These are phyloP conservation scores for Lactarius pseudohatsudake DNA, from an alignment of 768 basidiomycete species.

Conservation along the genomic window DNA sequence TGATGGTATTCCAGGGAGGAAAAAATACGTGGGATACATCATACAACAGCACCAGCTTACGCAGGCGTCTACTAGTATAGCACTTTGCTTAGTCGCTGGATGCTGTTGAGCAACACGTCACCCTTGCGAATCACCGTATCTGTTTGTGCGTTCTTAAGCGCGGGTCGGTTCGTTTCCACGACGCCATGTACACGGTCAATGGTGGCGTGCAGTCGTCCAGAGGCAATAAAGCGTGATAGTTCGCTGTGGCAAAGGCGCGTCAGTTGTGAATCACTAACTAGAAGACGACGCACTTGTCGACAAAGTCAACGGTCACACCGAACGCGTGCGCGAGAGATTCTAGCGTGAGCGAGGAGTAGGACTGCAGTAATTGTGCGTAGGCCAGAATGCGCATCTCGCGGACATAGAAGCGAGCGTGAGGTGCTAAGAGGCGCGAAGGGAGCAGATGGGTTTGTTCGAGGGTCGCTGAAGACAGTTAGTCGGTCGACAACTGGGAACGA, in stretches of 20 bases:
- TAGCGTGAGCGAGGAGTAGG: slow-evolving; percentile 85
- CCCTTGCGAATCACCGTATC: slow-evolving; percentile 93
- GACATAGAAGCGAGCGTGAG: slow-evolving; percentile 86
- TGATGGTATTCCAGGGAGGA: background rate
- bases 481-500: slow-evolving; percentile 10
- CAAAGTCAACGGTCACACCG: slow-evolving; percentile 83
- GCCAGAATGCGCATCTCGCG: slow-evolving; percentile 96
- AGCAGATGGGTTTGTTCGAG: slow-evolving; percentile 86
- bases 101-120: slow-evolving; percentile 81
- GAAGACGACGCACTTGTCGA: slow-evolving; percentile 68
- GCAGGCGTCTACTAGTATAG: slow-evolving; percentile 47
- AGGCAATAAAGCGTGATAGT: slow-evolving; percentile 87
- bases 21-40: slow-evolving; percentile 10
- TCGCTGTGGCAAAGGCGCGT: slow-evolving; percentile 51
- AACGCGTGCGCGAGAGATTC: slow-evolving; percentile 85
- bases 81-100: slow-evolving; percentile 91
- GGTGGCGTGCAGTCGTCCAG: slow-evolving; percentile 77
- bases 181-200: slow-evolving; percentile 96
- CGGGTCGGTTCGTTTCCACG: slow-evolving; percentile 84
- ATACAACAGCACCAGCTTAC: background rate
- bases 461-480: slow-evolving; percentile 55
- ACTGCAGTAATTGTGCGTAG: slow-evolving; percentile 89
- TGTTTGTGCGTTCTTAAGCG: slow-evolving; percentile 81
- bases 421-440: slow-evolving; percentile 82
- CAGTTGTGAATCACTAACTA: slow-evolving; percentile 5